phyloP scores from a whole-genome alignment of 108 stramenopile species.

The Fistulifera solaris region DNA sequence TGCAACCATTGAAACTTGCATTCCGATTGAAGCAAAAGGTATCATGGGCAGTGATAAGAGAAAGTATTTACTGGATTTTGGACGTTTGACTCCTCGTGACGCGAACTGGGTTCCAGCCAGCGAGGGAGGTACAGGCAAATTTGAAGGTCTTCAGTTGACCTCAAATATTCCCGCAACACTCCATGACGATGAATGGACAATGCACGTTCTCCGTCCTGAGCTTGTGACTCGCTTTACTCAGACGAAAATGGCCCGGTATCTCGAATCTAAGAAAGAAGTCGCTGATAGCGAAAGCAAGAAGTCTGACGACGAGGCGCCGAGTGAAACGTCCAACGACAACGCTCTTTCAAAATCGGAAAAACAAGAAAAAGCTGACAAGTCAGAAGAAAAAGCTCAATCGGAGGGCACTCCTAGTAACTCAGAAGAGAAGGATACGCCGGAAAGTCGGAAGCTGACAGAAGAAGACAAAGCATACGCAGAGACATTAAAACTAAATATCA shows the following conservation, averaged over 20 bases:
- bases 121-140: constrained; percentile 68
- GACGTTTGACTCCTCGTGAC: constrained; percentile 88
- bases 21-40: constrained; percentile 88
- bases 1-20: constrained; percentile 50
- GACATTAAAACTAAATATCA: constrained; percentile 74
- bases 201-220: constrained; percentile 75
- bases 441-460: constrained; percentile 28
- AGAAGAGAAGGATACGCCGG: constrained; percentile 17
- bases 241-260: constrained; percentile 38
- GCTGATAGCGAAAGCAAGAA: constrained; percentile 2
- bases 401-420: constrained; percentile 20
- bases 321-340: constrained; percentile 16
- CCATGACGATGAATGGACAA: constrained; percentile 72
- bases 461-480: constrained; percentile 66
- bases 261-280: constrained; percentile 25
- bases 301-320: constrained; percentile 13
- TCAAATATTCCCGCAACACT: constrained; percentile 24
- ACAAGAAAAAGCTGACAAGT: not conserved
- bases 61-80: constrained; percentile 86
- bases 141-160: constrained; percentile 25
- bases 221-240: constrained; percentile 63
- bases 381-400: constrained; percentile 4
- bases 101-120: constrained; percentile 83
- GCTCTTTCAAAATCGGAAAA: constrained; percentile 10
- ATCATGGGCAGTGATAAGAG: constrained; percentile 87